Evolutionary conservation across 148 eudicot genomes (phyloP), one percentile per base, ranked within the genome.

Genomic region (Cornus kousa): DNA sequence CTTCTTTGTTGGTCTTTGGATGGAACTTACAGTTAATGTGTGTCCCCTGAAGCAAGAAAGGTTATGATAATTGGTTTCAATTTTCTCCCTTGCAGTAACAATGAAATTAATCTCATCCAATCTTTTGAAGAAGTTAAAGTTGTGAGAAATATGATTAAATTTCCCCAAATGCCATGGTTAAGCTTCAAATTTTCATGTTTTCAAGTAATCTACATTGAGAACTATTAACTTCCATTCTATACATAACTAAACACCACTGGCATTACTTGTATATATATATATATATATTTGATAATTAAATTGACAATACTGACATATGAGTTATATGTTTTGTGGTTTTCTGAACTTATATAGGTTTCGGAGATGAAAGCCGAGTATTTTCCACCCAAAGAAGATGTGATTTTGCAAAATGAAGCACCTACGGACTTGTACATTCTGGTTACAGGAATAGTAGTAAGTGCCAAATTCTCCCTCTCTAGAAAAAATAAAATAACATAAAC

Each of bases 281-380:
- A 43, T 43, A 43, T 3, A 7, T 43, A 28, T 28, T 28, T 28
- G 28, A 28, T 28, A 28, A 28, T 28, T 28, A 28, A 35, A 35
- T 35, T 35, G 37, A 35, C 37, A 35, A 35, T 35, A 35, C 5
- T 35, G 3, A 43, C 6, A 43, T 20, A 62, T n/a, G 19, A 62
- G 66, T 62, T 62, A 20, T 5, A 62, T 20, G 6, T 62, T 19
- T 62, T 6, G 23, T n/a, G 19, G 11, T 19, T 62, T 39, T 67
- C 28, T 20, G 13, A 19, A 23, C 1, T 68, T 75, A 39, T 75
- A 39, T 46, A 93, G 97, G 98, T 92, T 67, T 77, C 98, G 43
- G 98, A 92, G 88, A 94, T 92, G 98, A 94, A 89, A 81, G 89
- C 94, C 9, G 98, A 92, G 86, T 94, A 94, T 77, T 94, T 90